A percentile compares a stretch with the other conserved stretches of the same genome.
Evolutionary conservation across 257 asterid genomes (phyloP).

Genomic region (Petunia secreta): DNA sequence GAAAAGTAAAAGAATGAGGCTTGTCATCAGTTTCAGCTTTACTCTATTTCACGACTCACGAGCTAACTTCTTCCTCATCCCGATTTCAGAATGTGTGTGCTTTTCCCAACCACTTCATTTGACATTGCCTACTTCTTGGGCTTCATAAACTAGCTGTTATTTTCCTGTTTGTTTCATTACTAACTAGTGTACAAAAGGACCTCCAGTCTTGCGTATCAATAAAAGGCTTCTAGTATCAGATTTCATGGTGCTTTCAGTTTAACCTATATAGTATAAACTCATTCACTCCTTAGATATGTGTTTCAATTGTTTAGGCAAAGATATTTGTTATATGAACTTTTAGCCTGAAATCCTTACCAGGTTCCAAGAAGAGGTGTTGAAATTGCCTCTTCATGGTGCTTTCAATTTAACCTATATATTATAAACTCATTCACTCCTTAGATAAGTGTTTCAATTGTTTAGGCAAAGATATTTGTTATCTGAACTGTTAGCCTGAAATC

Average conservation of each 20-base stretch:
- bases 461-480: background rate
- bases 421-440: conserved; percentile 4
- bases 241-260: conserved; percentile 5
- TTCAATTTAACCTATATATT: background rate
- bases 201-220: background rate
- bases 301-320: background rate
- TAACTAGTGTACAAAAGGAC: conserved; percentile 3
- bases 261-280: background rate
- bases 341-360: conserved; percentile 24
- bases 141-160: conserved; percentile 8
- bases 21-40: background rate
- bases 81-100: background rate
- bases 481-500: conserved; percentile 11
- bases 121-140: background rate
- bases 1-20: background rate
- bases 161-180: background rate
- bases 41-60: background rate
- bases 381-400: conserved; percentile 24
- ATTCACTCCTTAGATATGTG: background rate
- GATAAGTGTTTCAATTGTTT: background rate
- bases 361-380: conserved; percentile 31
- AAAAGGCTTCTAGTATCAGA: background rate
- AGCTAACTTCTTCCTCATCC: background rate
- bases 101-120: background rate
- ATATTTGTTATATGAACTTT: background rate